Evolutionary conservation across 2,329 filamentous ascomycete genomes (phyloP), one percentile per base, ranked within the genome.

Genomic region (Domatiomyces catenatus): DNA sequence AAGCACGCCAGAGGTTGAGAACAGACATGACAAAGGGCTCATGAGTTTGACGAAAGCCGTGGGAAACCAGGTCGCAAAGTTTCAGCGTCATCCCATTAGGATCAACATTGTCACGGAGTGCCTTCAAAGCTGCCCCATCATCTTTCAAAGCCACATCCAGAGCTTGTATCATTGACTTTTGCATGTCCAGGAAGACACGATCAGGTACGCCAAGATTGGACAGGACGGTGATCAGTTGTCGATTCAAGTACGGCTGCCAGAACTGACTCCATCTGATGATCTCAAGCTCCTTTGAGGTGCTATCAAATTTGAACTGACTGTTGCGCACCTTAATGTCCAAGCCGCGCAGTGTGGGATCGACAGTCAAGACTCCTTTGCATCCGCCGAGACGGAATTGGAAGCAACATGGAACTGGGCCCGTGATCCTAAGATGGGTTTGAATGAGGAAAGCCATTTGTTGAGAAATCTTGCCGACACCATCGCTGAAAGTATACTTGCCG

Each of bases 401-500:
- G 0, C 86, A 84, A 0, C 88, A 94, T 0, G 92, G 89, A 4
- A 78, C 69, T 5, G 67, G 67, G 1, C 75, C 66, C 10, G 73
- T 73, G 26, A 88, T 63, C 0, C 75, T 75, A 54, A 93, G 77
- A 56, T 92, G 83, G 12, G 77, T 70, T 7, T 81, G 76, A 44
- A 93, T 79, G 67, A 92, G 77, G 24, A 79, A 71, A 0, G 88
- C 85, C 19, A 94, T 70, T 52, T 86, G 81, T 0, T 67, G 68
- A 0, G 90, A 95, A n/a, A 98, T 86, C 62, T 87, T 93, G 1
- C 92, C 92, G 2, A 96, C 85, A 0, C 92, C 92, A 61, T 98
- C 92, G 0, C 85, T 92, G 63, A 96, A 98, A 53, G 72, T 83
- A 61, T 79, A 81, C 0, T 72, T 76, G 46, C 84, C 80, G 1